Evolutionary conservation across 352 stramenopile species (phyloP).

Genomic region (Globisporangium nodosum): DNA sequence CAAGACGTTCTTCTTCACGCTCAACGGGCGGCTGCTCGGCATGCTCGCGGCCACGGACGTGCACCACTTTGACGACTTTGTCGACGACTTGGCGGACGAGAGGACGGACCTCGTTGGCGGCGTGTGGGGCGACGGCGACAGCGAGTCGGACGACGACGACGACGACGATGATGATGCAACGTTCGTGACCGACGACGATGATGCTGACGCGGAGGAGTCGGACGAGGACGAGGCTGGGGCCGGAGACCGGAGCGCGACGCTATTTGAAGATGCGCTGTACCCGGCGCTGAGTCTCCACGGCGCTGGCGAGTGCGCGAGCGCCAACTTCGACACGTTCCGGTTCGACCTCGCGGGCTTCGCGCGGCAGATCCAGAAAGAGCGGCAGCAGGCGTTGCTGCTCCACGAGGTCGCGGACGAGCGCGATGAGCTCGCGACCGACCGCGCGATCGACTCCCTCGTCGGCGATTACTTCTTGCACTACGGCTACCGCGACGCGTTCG

Average conservation of each 20-base stretch:
- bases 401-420: conserved; percentile 13
- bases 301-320: conserved; percentile 34
- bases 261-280: conserved; percentile 22
- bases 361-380: conserved; percentile 37
- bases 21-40: conserved; percentile 47
- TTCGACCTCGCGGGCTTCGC: conserved; percentile 48
- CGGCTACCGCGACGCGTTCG: conserved; percentile 31
- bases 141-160: not conserved
- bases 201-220: not conserved
- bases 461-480: conserved; percentile 37
- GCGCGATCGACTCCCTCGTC: conserved; percentile 25
- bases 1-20: conserved; percentile 69
- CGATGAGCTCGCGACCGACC: conserved; percentile 28
- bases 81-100: conserved; percentile 4
- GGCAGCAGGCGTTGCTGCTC: conserved; percentile 25
- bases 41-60: conserved; percentile 43
- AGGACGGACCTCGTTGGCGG: not conserved
- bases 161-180: not conserved
- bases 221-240: not conserved
- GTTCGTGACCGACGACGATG: not conserved
- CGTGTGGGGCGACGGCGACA: not conserved
- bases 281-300: conserved; percentile 44
- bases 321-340: conserved; percentile 23
- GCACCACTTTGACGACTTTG: conserved; percentile 39
- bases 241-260: too few relatives aligned